Conservation (phyloP, 2,329 filamentous ascomycete species). For the Microsporum canis region DNA sequence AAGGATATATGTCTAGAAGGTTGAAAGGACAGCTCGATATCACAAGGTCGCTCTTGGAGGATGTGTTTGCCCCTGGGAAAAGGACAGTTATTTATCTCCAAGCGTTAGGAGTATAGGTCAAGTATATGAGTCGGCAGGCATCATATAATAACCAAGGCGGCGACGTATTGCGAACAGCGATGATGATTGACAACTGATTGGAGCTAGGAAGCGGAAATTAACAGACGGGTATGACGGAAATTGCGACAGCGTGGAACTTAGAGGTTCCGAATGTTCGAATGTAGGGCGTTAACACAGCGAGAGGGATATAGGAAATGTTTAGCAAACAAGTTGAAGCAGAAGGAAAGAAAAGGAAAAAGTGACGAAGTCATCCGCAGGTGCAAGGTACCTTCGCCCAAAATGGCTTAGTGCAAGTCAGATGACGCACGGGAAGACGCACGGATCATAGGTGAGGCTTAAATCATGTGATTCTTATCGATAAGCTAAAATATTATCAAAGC, state of each 20-base stretch:
- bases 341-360: background rate
- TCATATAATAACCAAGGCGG: background rate
- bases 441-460: conserved; percentile 27
- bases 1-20: background rate
- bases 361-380: conserved; percentile 1
- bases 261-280: background rate
- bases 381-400: conserved; percentile 1
- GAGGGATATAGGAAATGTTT: background rate
- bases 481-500: background rate
- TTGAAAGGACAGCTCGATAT: background rate
- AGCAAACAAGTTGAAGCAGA: background rate
- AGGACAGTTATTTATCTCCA: background rate
- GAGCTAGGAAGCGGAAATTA: too few species aligned
- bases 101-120: background rate
- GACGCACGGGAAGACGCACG: conserved; percentile 21
- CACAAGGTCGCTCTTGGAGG: background rate
- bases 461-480: conserved; percentile 11
- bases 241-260: background rate
- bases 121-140: background rate
- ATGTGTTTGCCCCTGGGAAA: background rate
- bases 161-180: background rate
- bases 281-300: background rate
- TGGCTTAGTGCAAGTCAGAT: conserved; percentile 8
- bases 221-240: background rate
- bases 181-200: background rate